Conservation (phyloP, 306 rosid species). For the Hylodesmum podocarpum region DNA sequence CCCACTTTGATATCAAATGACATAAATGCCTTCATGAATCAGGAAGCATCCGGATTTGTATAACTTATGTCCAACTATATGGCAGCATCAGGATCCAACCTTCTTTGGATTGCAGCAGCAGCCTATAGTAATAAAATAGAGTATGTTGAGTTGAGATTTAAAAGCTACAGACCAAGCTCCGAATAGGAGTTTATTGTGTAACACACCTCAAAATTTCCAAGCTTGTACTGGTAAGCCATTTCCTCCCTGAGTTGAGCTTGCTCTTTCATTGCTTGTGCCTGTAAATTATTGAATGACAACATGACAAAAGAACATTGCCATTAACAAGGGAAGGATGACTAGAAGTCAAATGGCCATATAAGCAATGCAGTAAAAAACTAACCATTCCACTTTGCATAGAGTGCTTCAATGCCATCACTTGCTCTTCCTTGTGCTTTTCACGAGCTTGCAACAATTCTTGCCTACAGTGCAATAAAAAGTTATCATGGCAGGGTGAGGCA, state of each 20-base stretch:
- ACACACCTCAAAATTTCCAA: conserved; percentile 85
- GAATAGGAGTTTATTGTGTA: conserved; percentile 12
- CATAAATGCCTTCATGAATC: too few relatives aligned
- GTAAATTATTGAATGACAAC: conserved; percentile 26
- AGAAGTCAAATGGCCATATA: neutral
- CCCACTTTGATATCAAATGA: too few relatives aligned
- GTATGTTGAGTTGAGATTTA: conserved; percentile 3
- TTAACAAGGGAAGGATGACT: neutral
- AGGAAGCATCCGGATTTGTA: too few relatives aligned
- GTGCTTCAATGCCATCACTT: conserved; percentile 69
- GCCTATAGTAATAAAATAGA: conserved; percentile 53
- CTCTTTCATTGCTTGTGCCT: conserved; percentile 99
- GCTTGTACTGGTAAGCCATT: conserved; percentile 97
- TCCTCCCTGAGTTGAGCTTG: conserved; percentile 98
- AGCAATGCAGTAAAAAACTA: conserved; percentile 29
- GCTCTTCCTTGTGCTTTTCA: conserved; percentile 86
- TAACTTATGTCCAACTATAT: conserved; percentile 34
- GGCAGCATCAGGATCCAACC: conserved; percentile 91
- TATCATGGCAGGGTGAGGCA: neutral
- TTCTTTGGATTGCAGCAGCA: conserved; percentile 96
- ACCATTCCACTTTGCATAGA: conserved; percentile 98
- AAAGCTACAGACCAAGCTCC: neutral
- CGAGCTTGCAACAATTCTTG: conserved; percentile 73
- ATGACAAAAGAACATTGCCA: neutral
- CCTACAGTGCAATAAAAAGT: conserved; percentile 44